Percentiles rank a stretch among this genome's conserved stretches.
phyloP scores from a whole-genome alignment of 768 basidiomycete genomes.

The Cystofilobasidium macerans region DNA sequence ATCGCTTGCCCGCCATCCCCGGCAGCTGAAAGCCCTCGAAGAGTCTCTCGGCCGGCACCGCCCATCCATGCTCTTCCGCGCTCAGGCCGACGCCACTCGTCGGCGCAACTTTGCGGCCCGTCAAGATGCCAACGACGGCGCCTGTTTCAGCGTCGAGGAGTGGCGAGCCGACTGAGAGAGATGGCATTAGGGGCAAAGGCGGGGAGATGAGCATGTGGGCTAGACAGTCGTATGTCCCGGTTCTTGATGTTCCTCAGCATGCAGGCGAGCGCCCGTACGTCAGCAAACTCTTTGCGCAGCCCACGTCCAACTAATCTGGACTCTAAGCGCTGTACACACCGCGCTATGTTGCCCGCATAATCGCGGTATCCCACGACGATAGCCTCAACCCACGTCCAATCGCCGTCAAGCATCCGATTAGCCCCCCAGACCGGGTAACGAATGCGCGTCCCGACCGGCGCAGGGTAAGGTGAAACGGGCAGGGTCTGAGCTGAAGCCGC shows the following conservation, averaged over 20 bases:
- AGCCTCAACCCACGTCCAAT: background rate
- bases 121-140: background rate
- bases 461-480: slow-evolving; percentile 1
- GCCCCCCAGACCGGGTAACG: background rate
- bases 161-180: background rate
- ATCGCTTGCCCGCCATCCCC: background rate
- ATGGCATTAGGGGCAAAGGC: background rate
- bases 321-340: background rate
- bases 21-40: background rate
- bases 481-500: background rate
- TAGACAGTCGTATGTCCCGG: background rate
- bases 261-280: background rate
- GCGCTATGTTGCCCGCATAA: background rate
- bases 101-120: background rate
- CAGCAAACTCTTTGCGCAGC: background rate
- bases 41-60: background rate
- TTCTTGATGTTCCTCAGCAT: background rate
- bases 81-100: background rate
- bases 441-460: background rate
- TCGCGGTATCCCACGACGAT: background rate
- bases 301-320: background rate
- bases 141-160: background rate
- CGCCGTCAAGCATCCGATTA: background rate
- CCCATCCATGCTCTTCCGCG: background rate
- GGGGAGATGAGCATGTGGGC: background rate